phyloP scores from a whole-genome alignment of 2,329 filamentous ascomycete species.

The Achaetomium macrosporum region DNA sequence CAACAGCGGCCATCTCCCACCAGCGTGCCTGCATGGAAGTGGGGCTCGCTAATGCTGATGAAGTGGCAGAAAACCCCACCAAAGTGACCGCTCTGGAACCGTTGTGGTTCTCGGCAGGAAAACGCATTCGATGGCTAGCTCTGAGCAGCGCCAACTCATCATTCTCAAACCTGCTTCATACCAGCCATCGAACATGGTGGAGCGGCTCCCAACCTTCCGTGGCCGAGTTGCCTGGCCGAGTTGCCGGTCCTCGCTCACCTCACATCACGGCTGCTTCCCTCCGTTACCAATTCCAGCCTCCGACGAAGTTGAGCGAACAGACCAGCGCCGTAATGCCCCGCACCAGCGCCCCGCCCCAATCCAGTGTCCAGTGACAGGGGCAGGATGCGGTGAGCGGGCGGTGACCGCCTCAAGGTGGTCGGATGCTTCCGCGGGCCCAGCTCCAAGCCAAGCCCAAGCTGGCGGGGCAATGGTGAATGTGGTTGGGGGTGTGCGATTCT shows the following conservation, averaged over 20 bases:
- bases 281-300: constrained; percentile 3
- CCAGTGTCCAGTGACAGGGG: not conserved
- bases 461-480: not conserved
- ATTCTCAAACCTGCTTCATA: not conserved
- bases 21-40: not conserved
- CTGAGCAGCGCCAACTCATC: constrained; percentile 9
- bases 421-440: constrained; percentile 7
- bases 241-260: not conserved
- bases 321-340: not conserved
- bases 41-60: constrained; percentile 16
- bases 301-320: not conserved
- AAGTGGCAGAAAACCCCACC: constrained; percentile 9
- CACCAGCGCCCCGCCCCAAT: not conserved
- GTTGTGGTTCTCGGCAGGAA: not conserved
- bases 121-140: not conserved
- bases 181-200: constrained; percentile 7
- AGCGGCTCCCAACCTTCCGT: not conserved
- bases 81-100: too few species aligned
- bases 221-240: not conserved
- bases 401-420: constrained; percentile 5
- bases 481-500: not conserved
- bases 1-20: not conserved
- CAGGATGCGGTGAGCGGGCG: constrained; percentile 14
- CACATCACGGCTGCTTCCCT: not conserved
- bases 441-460: too few species aligned